Evolutionary conservation across 192 early-diverging fungal genomes (phyloP).

Genomic region (Coemansia sp.): DNA sequence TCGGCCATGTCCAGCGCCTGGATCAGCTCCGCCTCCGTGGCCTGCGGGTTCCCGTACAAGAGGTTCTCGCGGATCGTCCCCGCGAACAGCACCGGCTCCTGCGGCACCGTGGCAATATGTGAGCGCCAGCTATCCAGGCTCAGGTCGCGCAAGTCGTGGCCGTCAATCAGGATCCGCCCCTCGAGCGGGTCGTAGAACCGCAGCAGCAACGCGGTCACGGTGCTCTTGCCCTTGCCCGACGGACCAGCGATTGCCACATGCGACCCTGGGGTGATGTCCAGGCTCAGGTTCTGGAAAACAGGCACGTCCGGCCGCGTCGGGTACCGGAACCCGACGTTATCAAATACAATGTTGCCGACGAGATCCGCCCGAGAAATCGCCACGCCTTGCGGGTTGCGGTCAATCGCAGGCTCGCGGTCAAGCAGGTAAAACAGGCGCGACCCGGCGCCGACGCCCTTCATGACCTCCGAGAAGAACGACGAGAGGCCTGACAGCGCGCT

Average conservation of each 20-base stretch:
- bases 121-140: constrained; percentile 59
- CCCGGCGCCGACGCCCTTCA: constrained; percentile 67
- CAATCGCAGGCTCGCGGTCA: constrained; percentile 47
- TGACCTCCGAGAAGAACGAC: constrained; percentile 69
- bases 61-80: constrained; percentile 70
- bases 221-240: constrained; percentile 69
- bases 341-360: constrained; percentile 55
- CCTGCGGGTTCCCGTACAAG: constrained; percentile 58
- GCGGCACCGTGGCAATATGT: constrained; percentile 65
- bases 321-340: constrained; percentile 63
- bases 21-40: constrained; percentile 70
- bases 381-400: constrained; percentile 21
- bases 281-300: constrained; percentile 56
- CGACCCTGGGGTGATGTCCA: constrained; percentile 58
- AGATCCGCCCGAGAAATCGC: constrained; percentile 14
- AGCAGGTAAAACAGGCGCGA: constrained; percentile 61
- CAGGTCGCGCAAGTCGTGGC: constrained; percentile 56
- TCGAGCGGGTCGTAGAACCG: constrained; percentile 70
- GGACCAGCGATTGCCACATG: constrained; percentile 55
- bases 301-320: constrained; percentile 58
- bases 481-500: constrained; percentile 56
- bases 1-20: constrained; percentile 36
- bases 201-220: constrained; percentile 59
- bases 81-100: constrained; percentile 74
- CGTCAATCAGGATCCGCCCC: constrained; percentile 61